Evolutionary conservation across 305 asterid genomes (phyloP).

Genomic region (Fraxinus nigra): DNA sequence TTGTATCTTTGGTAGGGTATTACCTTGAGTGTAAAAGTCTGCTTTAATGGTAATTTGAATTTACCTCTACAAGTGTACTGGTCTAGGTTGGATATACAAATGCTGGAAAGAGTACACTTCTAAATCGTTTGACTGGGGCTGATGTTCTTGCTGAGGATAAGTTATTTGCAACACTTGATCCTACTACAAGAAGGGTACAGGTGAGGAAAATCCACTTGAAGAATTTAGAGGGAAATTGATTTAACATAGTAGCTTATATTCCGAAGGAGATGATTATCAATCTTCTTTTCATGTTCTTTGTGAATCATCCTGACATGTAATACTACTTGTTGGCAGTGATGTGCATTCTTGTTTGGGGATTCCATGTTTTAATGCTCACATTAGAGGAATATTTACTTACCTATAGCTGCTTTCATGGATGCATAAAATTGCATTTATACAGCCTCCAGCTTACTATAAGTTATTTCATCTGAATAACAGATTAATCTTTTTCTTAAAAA

Average conservation of each 20-base stretch:
- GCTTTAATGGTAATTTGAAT: constrained; percentile 11
- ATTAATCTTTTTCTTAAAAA: not conserved
- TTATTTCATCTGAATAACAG: constrained; percentile 8
- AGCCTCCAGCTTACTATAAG: not conserved
- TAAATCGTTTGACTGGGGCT: constrained; percentile 85
- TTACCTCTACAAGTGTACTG: constrained; percentile 13
- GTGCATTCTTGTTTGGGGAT: not conserved
- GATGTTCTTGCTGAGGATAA: constrained; percentile 90
- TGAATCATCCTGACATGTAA: not conserved
- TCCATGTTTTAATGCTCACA: not conserved
- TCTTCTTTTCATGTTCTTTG: not conserved
- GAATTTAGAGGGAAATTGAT: constrained; percentile 1
- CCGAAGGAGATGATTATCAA: not conserved
- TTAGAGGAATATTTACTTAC: not conserved
- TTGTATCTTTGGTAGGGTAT: constrained; percentile 78
- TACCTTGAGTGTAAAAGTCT: constrained; percentile 5
- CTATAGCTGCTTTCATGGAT: not conserved
- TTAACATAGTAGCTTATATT: not conserved
- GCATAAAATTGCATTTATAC: not conserved
- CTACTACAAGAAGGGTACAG: constrained; percentile 96
- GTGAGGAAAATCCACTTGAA: constrained; percentile 35
- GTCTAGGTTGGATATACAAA: constrained; percentile 93
- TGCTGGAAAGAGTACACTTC: constrained; percentile 93
- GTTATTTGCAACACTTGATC: constrained; percentile 92
- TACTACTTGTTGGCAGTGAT: not conserved